Base-by-base conservation (phyloP, 2,329 filamentous ascomycete genomes). In the Exophiala sideris region DNA sequence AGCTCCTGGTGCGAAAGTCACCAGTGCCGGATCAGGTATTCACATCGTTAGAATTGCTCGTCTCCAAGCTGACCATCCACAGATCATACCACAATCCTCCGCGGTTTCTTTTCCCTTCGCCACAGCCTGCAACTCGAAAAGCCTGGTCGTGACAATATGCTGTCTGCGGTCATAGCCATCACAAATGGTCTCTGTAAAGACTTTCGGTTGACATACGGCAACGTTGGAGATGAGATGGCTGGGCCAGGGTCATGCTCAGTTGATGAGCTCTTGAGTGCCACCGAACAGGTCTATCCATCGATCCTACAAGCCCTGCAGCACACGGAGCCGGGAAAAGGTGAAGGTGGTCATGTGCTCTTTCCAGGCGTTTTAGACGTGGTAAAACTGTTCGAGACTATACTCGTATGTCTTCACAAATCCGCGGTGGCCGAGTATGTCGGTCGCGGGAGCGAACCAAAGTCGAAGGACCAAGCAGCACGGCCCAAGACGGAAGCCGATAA, bases 381-480 rank as follows among this genome's bases (percentile, higher is more conserved):
- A 18, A 52, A 38, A 24, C 35, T 57, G 8, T 61, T 61, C 29
- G 50, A 56, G 32, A 38, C 47, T 21, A 50, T 61, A 24, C 45
- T 64, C 1, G 54, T 48, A 20, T 52, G 48, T 8, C 52, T 64
- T 4, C 55, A 62, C 33, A 50, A 58, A 40, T 52, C 52, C 33
- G 48, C 54, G n/a, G 45, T 62, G 11, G 52, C 62, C 39, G 56
- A 58, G 47, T 48, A 50, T 11, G 45, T 36, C 34, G 24, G 38
- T 48, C 48, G 42, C 45, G 38, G 54, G 40, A 38, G 45, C 8
- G 39, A 47, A 38, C 33, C 4, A 9, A 49, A 16, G 46, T 45
- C 36, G 14, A 48, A 41, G 16, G 54, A 44, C 35, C 42, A 42
- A 36, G 34, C 34, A 10, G 21, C 21, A 11, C 41, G 41, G 21